phyloP scores from a whole-genome alignment of 768 basidiomycete species.

The Hygrophorus russula region DNA sequence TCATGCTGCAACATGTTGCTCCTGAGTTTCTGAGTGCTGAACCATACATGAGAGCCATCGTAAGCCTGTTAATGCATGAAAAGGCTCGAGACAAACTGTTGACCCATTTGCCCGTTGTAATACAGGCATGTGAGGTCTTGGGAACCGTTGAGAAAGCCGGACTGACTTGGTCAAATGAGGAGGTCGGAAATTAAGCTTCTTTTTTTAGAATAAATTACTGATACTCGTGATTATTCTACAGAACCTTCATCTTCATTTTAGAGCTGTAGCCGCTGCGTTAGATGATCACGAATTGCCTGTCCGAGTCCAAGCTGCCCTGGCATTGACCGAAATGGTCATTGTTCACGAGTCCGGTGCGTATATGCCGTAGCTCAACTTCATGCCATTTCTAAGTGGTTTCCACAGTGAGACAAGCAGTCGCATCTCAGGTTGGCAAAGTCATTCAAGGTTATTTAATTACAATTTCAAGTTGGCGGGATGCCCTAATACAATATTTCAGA shows the following conservation, averaged over 20 bases:
- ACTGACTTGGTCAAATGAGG: conserved; percentile 53
- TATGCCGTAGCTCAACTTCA: not conserved
- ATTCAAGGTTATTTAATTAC: conserved; percentile 50
- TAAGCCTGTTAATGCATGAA: conserved; percentile 22
- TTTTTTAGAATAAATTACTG: not conserved
- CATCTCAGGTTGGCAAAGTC: conserved; percentile 75
- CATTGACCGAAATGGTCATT: conserved; percentile 66
- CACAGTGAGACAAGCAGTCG: conserved; percentile 56
- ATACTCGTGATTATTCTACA: conserved; percentile 15
- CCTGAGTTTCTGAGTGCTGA: conserved; percentile 58
- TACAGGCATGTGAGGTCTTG: conserved; percentile 71
- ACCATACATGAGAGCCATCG: conserved; percentile 70
- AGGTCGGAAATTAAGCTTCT: conserved; percentile 27
- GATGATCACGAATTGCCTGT: conserved; percentile 78
- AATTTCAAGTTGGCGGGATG: not conserved
- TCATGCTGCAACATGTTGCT: conserved; percentile 62
- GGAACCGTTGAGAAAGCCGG: conserved; percentile 62
- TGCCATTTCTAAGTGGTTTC: conserved; percentile 1
- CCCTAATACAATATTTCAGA: conserved; percentile 27
- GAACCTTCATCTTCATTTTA: conserved; percentile 55
- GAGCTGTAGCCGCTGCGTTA: conserved; percentile 51
- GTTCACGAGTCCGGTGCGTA: conserved; percentile 49
- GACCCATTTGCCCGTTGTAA: not conserved
- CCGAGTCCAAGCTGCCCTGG: conserved; percentile 71
- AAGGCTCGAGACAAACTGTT: not conserved